phyloP scores from a whole-genome alignment of 2,329 filamentous ascomycete genomes.

The Lasiodiplodia hormozganensis region DNA sequence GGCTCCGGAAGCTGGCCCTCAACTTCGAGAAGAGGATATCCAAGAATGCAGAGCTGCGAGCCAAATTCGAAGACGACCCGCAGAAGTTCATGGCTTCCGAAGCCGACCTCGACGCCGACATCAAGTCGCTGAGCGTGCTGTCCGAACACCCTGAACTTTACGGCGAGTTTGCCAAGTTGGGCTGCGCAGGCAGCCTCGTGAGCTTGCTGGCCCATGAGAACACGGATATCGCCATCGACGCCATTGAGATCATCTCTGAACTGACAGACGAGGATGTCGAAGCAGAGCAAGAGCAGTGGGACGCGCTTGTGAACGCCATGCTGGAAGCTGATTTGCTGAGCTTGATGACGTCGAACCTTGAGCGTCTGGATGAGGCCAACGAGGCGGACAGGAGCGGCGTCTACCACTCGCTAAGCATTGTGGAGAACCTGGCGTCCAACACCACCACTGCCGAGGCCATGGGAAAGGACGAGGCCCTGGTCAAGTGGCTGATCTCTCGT shows the following conservation, averaged over 20 bases:
- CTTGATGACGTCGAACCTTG: conserved; percentile 78
- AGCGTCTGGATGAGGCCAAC: conserved; percentile 75
- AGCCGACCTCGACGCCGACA: conserved; percentile 86
- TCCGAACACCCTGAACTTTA: conserved; percentile 87
- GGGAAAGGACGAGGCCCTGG: conserved; percentile 69
- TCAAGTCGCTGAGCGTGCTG: conserved; percentile 85
- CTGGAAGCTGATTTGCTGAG: conserved; percentile 72
- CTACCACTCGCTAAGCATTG: conserved; percentile 80
- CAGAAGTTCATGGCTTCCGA: conserved; percentile 84
- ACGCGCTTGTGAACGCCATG: conserved; percentile 70
- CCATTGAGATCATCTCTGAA: conserved; percentile 87
- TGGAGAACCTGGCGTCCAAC: conserved; percentile 86
- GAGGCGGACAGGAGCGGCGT: conserved; percentile 82
- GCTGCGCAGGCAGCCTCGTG: conserved; percentile 76
- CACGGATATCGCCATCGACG: conserved; percentile 92
- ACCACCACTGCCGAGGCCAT: conserved; percentile 73
- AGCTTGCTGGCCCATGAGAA: conserved; percentile 91
- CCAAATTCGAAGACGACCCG: conserved; percentile 81
- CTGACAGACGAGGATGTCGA: conserved; percentile 92
- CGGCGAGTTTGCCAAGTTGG: conserved; percentile 76
- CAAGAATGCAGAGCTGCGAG: conserved; percentile 88
- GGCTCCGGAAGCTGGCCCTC: conserved; percentile 81
- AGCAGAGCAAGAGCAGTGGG: conserved; percentile 82
- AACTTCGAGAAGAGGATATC: conserved; percentile 90
- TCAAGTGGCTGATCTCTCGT: conserved; percentile 79